Base-by-base conservation (phyloP, 164 flowering plant genomes). In the Kalanchoe fedtschenkoi region DNA sequence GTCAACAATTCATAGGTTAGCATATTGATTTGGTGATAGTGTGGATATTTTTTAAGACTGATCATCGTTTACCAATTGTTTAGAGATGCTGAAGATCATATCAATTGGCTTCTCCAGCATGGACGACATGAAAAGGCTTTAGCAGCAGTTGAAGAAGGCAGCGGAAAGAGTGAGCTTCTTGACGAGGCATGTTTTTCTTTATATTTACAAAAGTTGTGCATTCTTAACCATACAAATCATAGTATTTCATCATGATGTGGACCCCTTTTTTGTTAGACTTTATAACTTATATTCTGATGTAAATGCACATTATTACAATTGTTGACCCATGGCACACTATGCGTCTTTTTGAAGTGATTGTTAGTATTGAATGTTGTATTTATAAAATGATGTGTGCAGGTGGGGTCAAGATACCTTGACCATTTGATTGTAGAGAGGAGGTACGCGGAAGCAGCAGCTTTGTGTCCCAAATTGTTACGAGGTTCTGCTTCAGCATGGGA, bases 1-100 rank as follows among this genome's bases (percentile, higher is more conserved):
- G 13, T 37, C 2, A 46, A 21, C 22, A 46, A 19, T 46, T 5
- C 2, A 7, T n/a, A 21, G 1, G 24, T 46, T 8, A 22, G 15
- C 15, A 47, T 47, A 47, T 22, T 47, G 30, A 22, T 47, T 9
- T 22, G 5, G 19, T 17, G 10, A 4, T 9, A 24, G 55, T 30
- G 6, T 47, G 9, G n/a, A 19, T 46, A 3, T 47, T 47, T 22
- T 24, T 2, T 22, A 22, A 47, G 15, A 22, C 22, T 47, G 55
- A 22, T 22, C 11, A 3, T 22, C 2, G 29, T 4, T 1, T 42
- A n/a, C 55, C 55, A 5, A n/a, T 19, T 24, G 55, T 22, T 58
- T 68, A 95, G 99, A 90, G 99, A 95, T 83, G 81, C 97, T 34
- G 97, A 91, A 77, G 99, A 95, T 72, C 99, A 95, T 75, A 91